Conservation (phyloP, 257 asterid species). For the Forsythia suspensa region DNA sequence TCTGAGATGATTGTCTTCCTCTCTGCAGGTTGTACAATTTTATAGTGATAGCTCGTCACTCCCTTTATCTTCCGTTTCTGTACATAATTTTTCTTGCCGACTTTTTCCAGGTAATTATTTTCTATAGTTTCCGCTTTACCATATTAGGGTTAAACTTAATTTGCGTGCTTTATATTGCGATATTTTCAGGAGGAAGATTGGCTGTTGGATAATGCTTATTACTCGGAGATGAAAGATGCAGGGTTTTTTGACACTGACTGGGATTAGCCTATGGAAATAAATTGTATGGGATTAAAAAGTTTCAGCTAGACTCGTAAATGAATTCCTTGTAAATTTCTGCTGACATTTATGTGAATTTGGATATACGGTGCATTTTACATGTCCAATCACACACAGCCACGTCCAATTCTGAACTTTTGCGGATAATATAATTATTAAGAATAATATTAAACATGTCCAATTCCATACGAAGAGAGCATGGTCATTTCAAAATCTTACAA, state of each 20-base stretch:
- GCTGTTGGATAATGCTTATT: slow-evolving; percentile 84
- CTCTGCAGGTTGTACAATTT: slow-evolving; percentile 69
- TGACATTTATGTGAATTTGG: not conserved
- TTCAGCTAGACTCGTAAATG: not conserved
- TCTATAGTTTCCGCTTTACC: not conserved
- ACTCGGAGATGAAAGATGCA: slow-evolving; percentile 93
- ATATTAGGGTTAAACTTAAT: not conserved
- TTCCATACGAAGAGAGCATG: no score
- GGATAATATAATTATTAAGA: no score
- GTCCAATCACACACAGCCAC: no score
- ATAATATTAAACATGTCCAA: no score
- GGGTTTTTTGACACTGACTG: slow-evolving; percentile 81
- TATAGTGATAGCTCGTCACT: slow-evolving; percentile 55
- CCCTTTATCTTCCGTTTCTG: slow-evolving; percentile 75
- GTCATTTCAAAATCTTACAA: no score
- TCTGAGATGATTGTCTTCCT: not conserved
- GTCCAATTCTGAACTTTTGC: no score
- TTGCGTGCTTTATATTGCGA: not conserved
- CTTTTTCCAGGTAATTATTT: slow-evolving; percentile 71
- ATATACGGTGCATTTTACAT: no score
- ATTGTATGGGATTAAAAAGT: not conserved
- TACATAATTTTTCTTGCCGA: slow-evolving; percentile 69
- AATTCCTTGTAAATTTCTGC: not conserved
- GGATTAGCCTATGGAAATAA: slow-evolving; percentile 43
- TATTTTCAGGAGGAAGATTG: slow-evolving; percentile 81